Evolutionary conservation across 2,329 filamentous ascomycete species (phyloP).

Genomic region (Hymenoscyphus linearis): DNA sequence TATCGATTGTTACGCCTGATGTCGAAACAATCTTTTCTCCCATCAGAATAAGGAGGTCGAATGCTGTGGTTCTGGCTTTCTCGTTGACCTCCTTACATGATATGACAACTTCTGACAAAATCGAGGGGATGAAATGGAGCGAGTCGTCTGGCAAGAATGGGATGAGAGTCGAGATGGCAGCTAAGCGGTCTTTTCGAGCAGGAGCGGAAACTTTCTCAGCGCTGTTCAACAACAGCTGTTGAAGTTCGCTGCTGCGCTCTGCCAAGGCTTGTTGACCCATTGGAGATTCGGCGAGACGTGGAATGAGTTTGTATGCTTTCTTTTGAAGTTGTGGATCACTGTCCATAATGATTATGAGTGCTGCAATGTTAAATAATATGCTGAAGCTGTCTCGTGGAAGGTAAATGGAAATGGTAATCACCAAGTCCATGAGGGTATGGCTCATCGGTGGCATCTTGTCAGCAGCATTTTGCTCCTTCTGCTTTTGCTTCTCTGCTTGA

Average conservation of each 20-base stretch:
- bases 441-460: slow-evolving; percentile 84
- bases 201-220: slow-evolving; percentile 82
- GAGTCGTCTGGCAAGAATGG: slow-evolving; percentile 71
- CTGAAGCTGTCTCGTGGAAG: slow-evolving; percentile 81
- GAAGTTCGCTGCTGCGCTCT: slow-evolving; percentile 72
- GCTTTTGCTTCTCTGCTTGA: slow-evolving; percentile 59
- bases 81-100: slow-evolving; percentile 98
- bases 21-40: slow-evolving; percentile 68
- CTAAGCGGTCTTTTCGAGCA: slow-evolving; percentile 77
- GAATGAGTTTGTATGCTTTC: slow-evolving; percentile 98
- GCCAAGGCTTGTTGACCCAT: slow-evolving; percentile 69
- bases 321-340: slow-evolving; percentile 92
- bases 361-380: slow-evolving; percentile 79
- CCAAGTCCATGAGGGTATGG: slow-evolving; percentile 92
- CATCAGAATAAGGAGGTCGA: slow-evolving; percentile 84
- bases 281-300: slow-evolving; percentile 77
- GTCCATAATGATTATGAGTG: slow-evolving; percentile 73
- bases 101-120: slow-evolving; percentile 91
- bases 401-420: slow-evolving; percentile 94
- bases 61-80: slow-evolving; percentile 81
- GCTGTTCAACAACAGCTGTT: slow-evolving; percentile 72
- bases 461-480: slow-evolving; percentile 48
- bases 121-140: slow-evolving; percentile 87
- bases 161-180: slow-evolving; percentile 75
- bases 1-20: slow-evolving; percentile 70